These are phyloP conservation scores for Umbelopsis sp. DNA, from an alignment of 192 early-diverging fungal species.

Conservation along the genomic window DNA sequence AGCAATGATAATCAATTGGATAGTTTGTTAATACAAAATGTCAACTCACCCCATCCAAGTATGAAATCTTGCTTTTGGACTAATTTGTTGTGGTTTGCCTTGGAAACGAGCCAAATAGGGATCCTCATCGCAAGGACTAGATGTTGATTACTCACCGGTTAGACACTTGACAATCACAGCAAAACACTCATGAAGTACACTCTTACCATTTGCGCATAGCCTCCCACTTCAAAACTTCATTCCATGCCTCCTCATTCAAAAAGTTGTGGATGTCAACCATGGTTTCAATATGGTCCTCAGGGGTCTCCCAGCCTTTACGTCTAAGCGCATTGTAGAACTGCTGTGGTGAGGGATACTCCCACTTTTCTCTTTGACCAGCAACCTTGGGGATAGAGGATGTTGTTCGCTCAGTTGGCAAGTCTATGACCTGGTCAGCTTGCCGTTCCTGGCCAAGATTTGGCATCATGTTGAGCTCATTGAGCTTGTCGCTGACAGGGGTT, in stretches of 20 bases:
- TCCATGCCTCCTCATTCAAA: slow-evolving; percentile 95
- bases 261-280: slow-evolving; percentile 99
- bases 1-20: no score
- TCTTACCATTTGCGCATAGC: slow-evolving; percentile 59
- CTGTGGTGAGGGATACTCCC: slow-evolving; percentile 92
- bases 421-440: slow-evolving; percentile 65
- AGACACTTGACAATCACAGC: neutral
- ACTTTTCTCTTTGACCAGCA: slow-evolving; percentile 50
- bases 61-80: slow-evolving; percentile 71
- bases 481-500: slow-evolving; percentile 35
- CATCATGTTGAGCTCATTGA: slow-evolving; percentile 95
- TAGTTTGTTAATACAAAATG: neutral
- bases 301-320: slow-evolving; percentile 85
- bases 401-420: slow-evolving; percentile 79
- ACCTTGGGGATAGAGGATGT: slow-evolving; percentile 82
- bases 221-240: slow-evolving; percentile 96
- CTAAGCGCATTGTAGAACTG: slow-evolving; percentile 88
- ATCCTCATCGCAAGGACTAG: slow-evolving; percentile 39
- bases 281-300: slow-evolving; percentile 78
- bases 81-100: slow-evolving; percentile 80
- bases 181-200: neutral
- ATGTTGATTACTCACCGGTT: neutral
- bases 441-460: slow-evolving; percentile 74
- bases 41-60: slow-evolving; percentile 64
- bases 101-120: slow-evolving; percentile 81